These are phyloP conservation scores for Penicillium sp. DNA, from an alignment of 2,329 filamentous ascomycete species.

Conservation along the genomic window DNA sequence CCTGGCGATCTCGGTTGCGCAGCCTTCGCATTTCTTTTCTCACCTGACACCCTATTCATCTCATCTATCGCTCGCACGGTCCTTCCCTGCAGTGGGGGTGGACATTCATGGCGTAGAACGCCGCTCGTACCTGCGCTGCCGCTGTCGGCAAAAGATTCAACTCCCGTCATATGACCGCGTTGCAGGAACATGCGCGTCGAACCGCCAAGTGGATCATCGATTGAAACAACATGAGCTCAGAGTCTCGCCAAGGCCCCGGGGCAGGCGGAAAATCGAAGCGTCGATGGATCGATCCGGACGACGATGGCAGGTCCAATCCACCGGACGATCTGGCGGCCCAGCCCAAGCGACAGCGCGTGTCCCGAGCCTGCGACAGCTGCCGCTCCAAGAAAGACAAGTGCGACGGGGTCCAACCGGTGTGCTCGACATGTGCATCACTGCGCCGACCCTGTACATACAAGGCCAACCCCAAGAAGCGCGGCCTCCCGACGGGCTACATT, in stretches of 20 bases:
- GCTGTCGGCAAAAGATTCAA: constrained; percentile 33
- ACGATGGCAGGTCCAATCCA: constrained; percentile 27
- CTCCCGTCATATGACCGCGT: constrained; percentile 18
- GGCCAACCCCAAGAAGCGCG: constrained; percentile 70
- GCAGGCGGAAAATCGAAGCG: constrained; percentile 32
- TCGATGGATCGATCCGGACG: constrained; percentile 30
- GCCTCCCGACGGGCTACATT: constrained; percentile 77
- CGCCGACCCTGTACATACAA: constrained; percentile 69
- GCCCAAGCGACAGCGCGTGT: constrained; percentile 63
- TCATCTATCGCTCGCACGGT: background rate
- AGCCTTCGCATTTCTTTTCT: constrained; percentile 1
- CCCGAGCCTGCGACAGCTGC: constrained; percentile 68
- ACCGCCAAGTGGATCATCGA: constrained; percentile 25
- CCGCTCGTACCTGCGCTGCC: constrained; percentile 9
- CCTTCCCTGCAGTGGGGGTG: constrained; percentile 5
- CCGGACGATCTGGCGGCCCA: constrained; percentile 31
- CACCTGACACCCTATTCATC: background rate
- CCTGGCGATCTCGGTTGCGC: constrained; percentile 1
- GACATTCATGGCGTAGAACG: constrained; percentile 17
- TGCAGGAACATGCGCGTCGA: constrained; percentile 31
- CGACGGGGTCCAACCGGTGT: constrained; percentile 65
- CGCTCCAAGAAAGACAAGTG: constrained; percentile 68
- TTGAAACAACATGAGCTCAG: constrained; percentile 33
- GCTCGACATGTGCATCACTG: constrained; percentile 64
- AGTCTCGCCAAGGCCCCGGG: constrained; percentile 32